Evolutionary conservation across 2,329 filamentous ascomycete species (phyloP), one percentile per base, ranked within the genome.

Genomic region (Achaetomium macrosporum): DNA sequence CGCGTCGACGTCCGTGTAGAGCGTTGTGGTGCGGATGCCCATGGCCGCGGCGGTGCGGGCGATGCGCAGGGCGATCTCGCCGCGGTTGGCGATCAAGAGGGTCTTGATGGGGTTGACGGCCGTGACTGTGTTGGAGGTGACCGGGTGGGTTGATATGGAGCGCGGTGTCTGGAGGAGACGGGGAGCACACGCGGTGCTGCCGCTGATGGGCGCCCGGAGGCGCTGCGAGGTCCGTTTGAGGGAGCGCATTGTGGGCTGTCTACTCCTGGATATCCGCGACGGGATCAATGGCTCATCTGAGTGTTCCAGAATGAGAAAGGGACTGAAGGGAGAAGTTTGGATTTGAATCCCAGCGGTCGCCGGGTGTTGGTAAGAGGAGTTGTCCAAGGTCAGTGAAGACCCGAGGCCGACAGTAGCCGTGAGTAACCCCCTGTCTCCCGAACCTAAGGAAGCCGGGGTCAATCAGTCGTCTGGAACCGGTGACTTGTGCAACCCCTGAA

Each of bases 51-150:
- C 93, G 19, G 93, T 99, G 60, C 85, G 83, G 60, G 91, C 87
- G 61, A 99, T 93, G 61, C 93, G 88, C 67, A 99, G 78, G 46
- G 93, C 93, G 63, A 99, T 99, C 72, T 99, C 93, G 63, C 93
- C 93, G 62, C 93, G 85, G 69, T 99, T 99, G 50, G 93, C 93
- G 67, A 99, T 97, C 20, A 99, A 79, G 40, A 97, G 87, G 9
- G 90, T 95, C 51, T 83, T 84, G 60, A 85, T 81, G 30, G 81
- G 77, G 13, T 73, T 76, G 42, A 71, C 63, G 33, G 61, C 42
- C 47, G 70, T 64, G 30, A 63, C 55, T n/a, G 67, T 50, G 11
- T 67, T 65, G 20, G 63, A 62, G 50, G 65, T 56, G 33, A 66
- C 65, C 51, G 72, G 67, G 42, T 69, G 62, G 31, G 58, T 60